Evolutionary conservation across 306 rosid genomes (phyloP), one percentile per base, ranked within the genome.

Genomic region (Canavalia ensiformis): DNA sequence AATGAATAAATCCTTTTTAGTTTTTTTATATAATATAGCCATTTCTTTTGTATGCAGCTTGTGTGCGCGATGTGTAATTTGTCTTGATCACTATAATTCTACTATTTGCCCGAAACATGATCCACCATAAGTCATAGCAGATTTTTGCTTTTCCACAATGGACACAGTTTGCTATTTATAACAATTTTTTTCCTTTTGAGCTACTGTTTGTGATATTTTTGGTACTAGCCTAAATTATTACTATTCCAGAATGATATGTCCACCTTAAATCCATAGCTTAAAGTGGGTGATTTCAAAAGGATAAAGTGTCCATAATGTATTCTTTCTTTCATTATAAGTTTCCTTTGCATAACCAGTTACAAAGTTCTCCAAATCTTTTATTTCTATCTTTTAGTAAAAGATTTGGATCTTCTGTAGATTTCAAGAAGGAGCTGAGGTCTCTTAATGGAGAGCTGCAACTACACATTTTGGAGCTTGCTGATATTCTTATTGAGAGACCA

Each of bases 401-500:
- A 33, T 72, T 31, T 0, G 69, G 13, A 66, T 65, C 57, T 64
- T 83, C 34, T 68, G 9, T 75, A 93, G 99, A 95, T 88, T 93
- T 77, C 83, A 93, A 93, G 90, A 93, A 91, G 94, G 97, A 91
- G 84, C 79, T 95, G 88, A 93, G 95, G 81, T 82, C 93, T 33
- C 97, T 95, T 52, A 93, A 93, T 72, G 90, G 95, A 82, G 97
- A 95, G 62, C 82, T 95, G 84, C 97, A 83, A 85, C 92, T 88
- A 64, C 97, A 95, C 81, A 66, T 95, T 78, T 83, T 95, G 92
- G 97, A 95, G 89, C 97, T 95, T 11, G 95, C 99, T 42, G 99
- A 95, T 89, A 87, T 92, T 89, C 97, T 95, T 29, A 92, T 91
- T 55, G 94, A 92, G 89, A 89, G 95, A 74, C 97, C 99, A 54